Evolutionary conservation across 2,329 filamentous ascomycete species (phyloP).

Genomic region (Beauveria sp.): DNA sequence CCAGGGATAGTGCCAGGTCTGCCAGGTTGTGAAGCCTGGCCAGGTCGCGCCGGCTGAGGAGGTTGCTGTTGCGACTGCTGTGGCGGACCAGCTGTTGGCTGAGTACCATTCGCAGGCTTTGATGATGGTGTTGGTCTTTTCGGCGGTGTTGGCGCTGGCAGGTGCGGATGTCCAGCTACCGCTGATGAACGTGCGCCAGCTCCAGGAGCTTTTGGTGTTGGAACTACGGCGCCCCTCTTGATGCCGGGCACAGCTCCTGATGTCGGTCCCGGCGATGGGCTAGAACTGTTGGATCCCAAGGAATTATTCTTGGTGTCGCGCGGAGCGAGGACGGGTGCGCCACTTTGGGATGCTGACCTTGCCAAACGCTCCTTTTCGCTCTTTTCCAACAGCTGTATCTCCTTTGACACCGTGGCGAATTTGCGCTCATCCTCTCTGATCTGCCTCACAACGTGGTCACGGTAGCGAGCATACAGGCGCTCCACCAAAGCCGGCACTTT

Average conservation of each 20-base stretch:
- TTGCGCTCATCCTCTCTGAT: slow-evolving; percentile 68
- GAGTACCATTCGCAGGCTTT: slow-evolving; percentile 24
- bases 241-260: slow-evolving; percentile 15
- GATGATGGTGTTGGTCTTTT: slow-evolving; percentile 22
- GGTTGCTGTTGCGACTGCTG: slow-evolving; percentile 24
- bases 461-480: slow-evolving; percentile 68
- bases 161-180: slow-evolving; percentile 21
- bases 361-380: slow-evolving; percentile 29
- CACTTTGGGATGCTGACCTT: slow-evolving; percentile 27
- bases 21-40: slow-evolving; percentile 11
- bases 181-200: slow-evolving; percentile 17
- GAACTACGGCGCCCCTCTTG: slow-evolving; percentile 24
- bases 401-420: slow-evolving; percentile 54
- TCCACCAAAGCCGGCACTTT: slow-evolving; percentile 64
- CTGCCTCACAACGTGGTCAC: slow-evolving; percentile 57
- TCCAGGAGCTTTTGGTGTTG: slow-evolving; percentile 26
- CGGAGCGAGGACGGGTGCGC: slow-evolving; percentile 24
- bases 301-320: slow-evolving; percentile 23
- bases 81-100: slow-evolving; percentile 27
- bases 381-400: slow-evolving; percentile 62
- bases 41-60: neutral
- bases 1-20: slow-evolving; percentile 24
- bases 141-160: slow-evolving; percentile 21
- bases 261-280: slow-evolving; percentile 17
- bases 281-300: slow-evolving; percentile 18